These are phyloP conservation scores for Otatea glauca DNA, from an alignment of 176 grass and related monocot genomes.

Conservation along the genomic window DNA sequence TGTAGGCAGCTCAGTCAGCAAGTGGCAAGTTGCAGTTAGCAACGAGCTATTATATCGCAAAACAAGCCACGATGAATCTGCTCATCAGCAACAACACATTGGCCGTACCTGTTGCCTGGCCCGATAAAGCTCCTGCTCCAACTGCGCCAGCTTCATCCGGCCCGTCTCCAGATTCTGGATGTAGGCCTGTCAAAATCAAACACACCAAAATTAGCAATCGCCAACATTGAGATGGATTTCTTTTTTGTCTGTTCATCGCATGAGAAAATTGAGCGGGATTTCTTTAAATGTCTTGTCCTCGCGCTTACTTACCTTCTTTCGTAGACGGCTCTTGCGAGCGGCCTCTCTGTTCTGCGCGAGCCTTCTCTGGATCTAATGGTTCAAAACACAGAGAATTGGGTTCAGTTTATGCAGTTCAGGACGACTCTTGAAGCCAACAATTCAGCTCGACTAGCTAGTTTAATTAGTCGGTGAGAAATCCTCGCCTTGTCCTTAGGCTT, in stretches of 20 bases:
- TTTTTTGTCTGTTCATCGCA: background rate
- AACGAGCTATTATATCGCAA: background rate
- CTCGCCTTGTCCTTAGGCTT: constrained; percentile 43
- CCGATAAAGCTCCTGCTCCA: constrained; percentile 75
- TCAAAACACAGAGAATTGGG: background rate
- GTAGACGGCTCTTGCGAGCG: constrained; percentile 59
- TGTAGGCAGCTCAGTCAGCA: constrained; percentile 38
- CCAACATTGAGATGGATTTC: background rate
- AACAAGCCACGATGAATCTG: background rate
- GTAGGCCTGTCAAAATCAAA: constrained; percentile 56
- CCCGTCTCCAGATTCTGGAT: constrained; percentile 90
- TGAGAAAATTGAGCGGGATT: background rate
- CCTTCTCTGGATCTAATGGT: constrained; percentile 27
- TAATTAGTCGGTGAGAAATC: background rate
- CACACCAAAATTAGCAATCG: background rate
- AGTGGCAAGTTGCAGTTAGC: background rate
- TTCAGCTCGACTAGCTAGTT: background rate
- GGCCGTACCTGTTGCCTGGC: constrained; percentile 50
- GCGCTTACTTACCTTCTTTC: constrained; percentile 51
- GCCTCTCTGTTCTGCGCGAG: constrained; percentile 68
- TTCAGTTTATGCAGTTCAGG: background rate
- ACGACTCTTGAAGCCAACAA: background rate
- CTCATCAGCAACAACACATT: background rate
- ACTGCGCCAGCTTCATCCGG: constrained; percentile 68
- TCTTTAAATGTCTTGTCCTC: background rate